phyloP scores from a whole-genome alignment of 805 yeast genomes.

The Starmerella floricola region DNA sequence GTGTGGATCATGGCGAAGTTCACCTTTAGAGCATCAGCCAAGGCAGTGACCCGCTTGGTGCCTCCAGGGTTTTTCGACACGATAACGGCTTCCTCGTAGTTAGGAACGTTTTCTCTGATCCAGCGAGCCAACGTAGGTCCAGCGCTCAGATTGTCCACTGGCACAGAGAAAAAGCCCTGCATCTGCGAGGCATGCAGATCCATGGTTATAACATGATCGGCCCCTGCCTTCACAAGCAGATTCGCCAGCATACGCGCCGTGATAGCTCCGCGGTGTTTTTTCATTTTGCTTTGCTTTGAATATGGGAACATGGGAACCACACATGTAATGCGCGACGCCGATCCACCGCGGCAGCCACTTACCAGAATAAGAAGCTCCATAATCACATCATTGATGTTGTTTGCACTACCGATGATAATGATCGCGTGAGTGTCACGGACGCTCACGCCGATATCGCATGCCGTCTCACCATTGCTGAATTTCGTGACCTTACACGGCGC shows the following conservation, averaged over 20 bases:
- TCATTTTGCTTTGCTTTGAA: slow-evolving; percentile 95
- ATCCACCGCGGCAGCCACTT: slow-evolving; percentile 93
- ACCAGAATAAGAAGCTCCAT: slow-evolving; percentile 92
- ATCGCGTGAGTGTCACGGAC: slow-evolving; percentile 96
- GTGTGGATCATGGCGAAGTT: slow-evolving; percentile 99
- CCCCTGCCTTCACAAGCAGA: slow-evolving; percentile 92
- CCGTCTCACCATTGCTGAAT: slow-evolving; percentile 95
- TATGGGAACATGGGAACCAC: slow-evolving; percentile 97
- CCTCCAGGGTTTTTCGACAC: slow-evolving; percentile 99
- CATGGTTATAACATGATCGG: slow-evolving; percentile 96
- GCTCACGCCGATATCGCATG: slow-evolving; percentile 87
- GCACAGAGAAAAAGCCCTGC: slow-evolving; percentile 97
- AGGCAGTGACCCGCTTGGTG: slow-evolving; percentile 90
- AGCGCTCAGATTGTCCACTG: slow-evolving; percentile 92
- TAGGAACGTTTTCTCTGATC: slow-evolving; percentile 82
- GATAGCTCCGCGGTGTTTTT: slow-evolving; percentile 96
- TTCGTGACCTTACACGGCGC: slow-evolving; percentile 86
- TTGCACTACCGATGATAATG: slow-evolving; percentile 81
- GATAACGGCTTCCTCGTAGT: slow-evolving; percentile 80
- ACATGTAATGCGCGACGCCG: slow-evolving; percentile 94
- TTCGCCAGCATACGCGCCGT: slow-evolving; percentile 97
- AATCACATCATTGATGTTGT: slow-evolving; percentile 79
- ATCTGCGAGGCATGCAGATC: slow-evolving; percentile 92
- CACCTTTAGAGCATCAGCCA: slow-evolving; percentile 92
- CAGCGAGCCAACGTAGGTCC: slow-evolving; percentile 94